phyloP scores from a whole-genome alignment of 176 grass and related monocot genomes.

The Eremochloa ophiuroides region DNA sequence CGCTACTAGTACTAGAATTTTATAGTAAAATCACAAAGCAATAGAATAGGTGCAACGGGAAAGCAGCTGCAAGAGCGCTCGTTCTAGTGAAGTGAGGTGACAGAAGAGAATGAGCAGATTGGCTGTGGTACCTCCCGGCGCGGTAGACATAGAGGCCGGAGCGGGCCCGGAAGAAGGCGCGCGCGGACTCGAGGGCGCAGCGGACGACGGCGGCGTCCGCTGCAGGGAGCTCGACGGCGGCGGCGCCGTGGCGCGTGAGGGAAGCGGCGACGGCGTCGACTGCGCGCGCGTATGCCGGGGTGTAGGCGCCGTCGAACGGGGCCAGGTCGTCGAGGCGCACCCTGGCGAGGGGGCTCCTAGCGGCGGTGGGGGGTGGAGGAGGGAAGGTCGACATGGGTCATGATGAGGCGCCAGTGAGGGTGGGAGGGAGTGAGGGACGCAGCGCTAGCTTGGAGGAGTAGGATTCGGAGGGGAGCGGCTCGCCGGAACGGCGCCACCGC shows the following conservation, averaged over 20 bases:
- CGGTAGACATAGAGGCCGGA: conserved; percentile 49
- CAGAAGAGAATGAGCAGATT: background rate
- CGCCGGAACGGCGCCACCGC: background rate
- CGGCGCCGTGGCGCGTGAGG: conserved; percentile 62
- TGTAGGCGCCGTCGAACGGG: conserved; percentile 51
- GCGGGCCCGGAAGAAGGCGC: conserved; percentile 50
- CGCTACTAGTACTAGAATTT: background rate
- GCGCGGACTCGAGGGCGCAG: conserved; percentile 66
- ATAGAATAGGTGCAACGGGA: background rate
- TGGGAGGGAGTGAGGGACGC: background rate
- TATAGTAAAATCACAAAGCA: background rate
- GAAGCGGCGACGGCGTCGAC: conserved; percentile 50
- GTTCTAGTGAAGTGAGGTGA: background rate
- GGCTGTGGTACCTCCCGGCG: conserved; percentile 54
- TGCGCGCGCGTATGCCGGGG: conserved; percentile 26
- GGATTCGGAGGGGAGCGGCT: conserved; percentile 22
- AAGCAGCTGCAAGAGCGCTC: too few species aligned
- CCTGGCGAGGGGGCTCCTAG: conserved; percentile 13
- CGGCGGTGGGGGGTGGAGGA: background rate
- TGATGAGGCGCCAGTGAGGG: background rate
- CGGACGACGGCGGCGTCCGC: conserved; percentile 50
- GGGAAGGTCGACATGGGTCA: conserved; percentile 30
- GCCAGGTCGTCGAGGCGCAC: conserved; percentile 58
- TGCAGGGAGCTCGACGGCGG: conserved; percentile 46
- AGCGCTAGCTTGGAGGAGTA: background rate